Evolutionary conservation across 768 basidiomycete species (phyloP), one percentile per base, ranked within the genome.

Genomic region (Amanita fuliginea): DNA sequence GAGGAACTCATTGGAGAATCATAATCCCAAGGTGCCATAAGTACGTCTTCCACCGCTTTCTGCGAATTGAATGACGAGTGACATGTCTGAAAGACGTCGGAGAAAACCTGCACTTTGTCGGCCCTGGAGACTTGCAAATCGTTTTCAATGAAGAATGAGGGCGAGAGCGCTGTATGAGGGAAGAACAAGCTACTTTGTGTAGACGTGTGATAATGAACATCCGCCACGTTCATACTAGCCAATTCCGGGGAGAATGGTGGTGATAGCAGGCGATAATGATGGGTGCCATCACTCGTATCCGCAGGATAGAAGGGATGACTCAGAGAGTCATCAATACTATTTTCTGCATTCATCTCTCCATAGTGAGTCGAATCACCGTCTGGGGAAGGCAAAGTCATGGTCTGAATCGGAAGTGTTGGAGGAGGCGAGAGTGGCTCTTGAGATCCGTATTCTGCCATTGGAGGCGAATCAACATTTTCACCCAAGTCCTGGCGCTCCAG

Each of bases 381-480:
- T 7, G 57, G 39, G 22, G 66, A 66, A 6, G 74, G 72, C 28
- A 74, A 52, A 39, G 56, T 61, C 18, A 62, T 62, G 0, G 65
- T 68, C 37, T 58, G 52, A 24, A 62, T 67, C 18, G 69, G 68
- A 47, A 70, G 59, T 16, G 70, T 73, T 32, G 69, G 65, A 14
- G 72, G 72, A 46, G 72, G 73, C 16, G 72, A 70, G 51, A 66
- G 60, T 2, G 64, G 72, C 13, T 44, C 53, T 42, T 62, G 46
- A 36, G 61, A 60, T 56, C 55, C 55, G 51, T 64, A 61, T 26
- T 60, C 61, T 58, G 67, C 60, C 45, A 63, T 58, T 1, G 59
- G 51, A 2, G 70, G 63, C 1, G 67, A 68, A 56, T 67, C 65
- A 46, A 67, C 60, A 19, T 67, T 49, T 13, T 68, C 65, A 3